A percentile compares a stretch with the other conserved stretches of the same genome.
These are phyloP conservation scores for Chaetomium sp. DNA, from an alignment of 2,329 filamentous ascomycete genomes.

Conservation along the genomic window DNA sequence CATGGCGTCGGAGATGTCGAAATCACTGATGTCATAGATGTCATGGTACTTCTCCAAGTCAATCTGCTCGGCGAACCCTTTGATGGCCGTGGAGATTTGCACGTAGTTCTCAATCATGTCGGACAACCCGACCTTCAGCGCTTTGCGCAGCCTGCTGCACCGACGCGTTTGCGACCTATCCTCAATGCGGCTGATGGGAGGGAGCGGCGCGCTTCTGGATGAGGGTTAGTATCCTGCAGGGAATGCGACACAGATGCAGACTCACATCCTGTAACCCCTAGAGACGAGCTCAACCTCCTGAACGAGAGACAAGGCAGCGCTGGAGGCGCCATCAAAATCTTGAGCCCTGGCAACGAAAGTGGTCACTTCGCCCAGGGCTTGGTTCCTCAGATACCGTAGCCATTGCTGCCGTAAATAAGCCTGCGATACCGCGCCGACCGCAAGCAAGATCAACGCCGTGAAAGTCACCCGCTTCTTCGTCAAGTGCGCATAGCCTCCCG, in stretches of 20 bases:
- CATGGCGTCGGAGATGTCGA: conserved; percentile 65
- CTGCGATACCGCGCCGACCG: conserved; percentile 58
- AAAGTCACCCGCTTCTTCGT: conserved; percentile 51
- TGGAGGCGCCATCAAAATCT: conserved; percentile 70
- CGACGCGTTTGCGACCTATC: conserved; percentile 71
- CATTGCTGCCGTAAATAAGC: conserved; percentile 72
- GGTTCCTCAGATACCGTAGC: conserved; percentile 69
- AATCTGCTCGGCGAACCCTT: conserved; percentile 67
- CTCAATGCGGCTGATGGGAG: conserved; percentile 87
- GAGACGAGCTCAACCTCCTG: conserved; percentile 96
- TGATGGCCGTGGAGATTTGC: conserved; percentile 61
- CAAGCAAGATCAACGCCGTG: conserved; percentile 38
- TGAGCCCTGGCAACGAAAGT: conserved; percentile 68
- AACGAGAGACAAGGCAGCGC: conserved; percentile 71
- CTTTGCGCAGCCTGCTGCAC: conserved; percentile 72
- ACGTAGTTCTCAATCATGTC: conserved; percentile 66
- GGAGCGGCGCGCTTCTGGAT: conserved; percentile 72
- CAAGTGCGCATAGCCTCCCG: conserved; percentile 42
- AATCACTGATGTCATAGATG: conserved; percentile 71
- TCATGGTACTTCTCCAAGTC: conserved; percentile 92
- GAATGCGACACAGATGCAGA: conserved; percentile 11
- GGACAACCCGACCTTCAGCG: conserved; percentile 63
- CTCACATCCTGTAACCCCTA: conserved; percentile 77
- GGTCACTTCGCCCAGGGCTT: conserved; percentile 63
- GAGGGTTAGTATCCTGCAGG: conserved; percentile 10